Evolutionary conservation across 2,329 filamentous ascomycete genomes (phyloP), one percentile per base, ranked within the genome.

Genomic region (Pseudogymnoascus sp.): DNA sequence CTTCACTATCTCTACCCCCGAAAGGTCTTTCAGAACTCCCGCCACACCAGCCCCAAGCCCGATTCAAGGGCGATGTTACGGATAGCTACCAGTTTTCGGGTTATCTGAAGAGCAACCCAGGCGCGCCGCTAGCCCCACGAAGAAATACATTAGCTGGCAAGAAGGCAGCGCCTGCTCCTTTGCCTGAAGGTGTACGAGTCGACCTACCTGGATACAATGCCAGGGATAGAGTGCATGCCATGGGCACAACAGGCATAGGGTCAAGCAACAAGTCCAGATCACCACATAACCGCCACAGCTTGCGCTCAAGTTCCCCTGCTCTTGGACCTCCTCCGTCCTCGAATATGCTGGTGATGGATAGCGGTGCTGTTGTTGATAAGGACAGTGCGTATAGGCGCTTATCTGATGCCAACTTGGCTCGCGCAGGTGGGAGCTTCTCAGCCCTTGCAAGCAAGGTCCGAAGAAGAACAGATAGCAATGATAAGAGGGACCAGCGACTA

Each of bases 341-440:
- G 23, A 71, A 72, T 58, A 79, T 76, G 49, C 76, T 82, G 12
- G 77, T 84, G 49, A 78, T 89, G 3, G 82, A 84, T 42, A 84
- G 85, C 61, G 85, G 84, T 9, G 80, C 82, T 55, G 72, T 83
- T 1, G 76, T 91, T 60, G 87, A 92, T 70, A 83, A 89, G 74
- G 84, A 82, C 63, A 87, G 79, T 66, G 87, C 88, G 3, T 90
- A 92, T 70, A 81, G 86, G 60, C 82, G 84, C 63, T 76, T 92
- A 16, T 91, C 89, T 1, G 87, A 92, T 70, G 87, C 87, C 9
- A 86, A 87, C 60, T 75, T 92, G 45, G 79, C 84, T 3, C 81
- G 80, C 30, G 85, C 86, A 4, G 81, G 84, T 16, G 86, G 88
- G 28, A 83, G 79, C 60, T 75, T 93, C 33, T 81, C 87, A 5